Percentiles rank a stretch among this genome's conserved stretches.
Evolutionary conservation across 1,284 basidiomycete species (phyloP).

Genomic region (Microstroma glucosiphilum): DNA sequence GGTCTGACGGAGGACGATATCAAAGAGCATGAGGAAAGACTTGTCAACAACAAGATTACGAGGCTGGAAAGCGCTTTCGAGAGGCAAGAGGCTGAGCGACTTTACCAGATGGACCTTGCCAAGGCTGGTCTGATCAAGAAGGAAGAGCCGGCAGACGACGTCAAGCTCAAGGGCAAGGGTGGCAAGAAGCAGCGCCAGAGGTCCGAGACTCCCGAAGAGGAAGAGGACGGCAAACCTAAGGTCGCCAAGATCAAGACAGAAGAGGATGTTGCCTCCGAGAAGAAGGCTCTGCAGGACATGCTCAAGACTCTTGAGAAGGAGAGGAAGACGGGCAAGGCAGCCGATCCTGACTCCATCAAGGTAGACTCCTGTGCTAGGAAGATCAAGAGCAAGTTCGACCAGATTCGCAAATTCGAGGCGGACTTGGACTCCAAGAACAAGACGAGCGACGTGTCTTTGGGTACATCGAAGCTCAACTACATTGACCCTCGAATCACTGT

Average conservation of each 20-base stretch:
- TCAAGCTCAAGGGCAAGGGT: constrained; percentile 18
- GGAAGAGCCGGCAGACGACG: constrained; percentile 14
- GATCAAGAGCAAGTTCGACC: constrained; percentile 54
- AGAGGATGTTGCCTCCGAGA: constrained; percentile 20
- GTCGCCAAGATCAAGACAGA: constrained; percentile 30
- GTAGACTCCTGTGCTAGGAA: constrained; percentile 59
- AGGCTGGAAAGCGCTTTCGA: constrained; percentile 68
- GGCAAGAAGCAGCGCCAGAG: constrained; percentile 25
- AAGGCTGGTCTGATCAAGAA: constrained; percentile 18
- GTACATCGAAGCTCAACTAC: constrained; percentile 50
- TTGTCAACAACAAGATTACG: constrained; percentile 57
- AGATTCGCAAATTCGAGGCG: constrained; percentile 44
- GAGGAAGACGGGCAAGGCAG: constrained; percentile 68
- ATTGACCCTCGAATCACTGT: constrained; percentile 49
- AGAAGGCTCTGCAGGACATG: constrained; percentile 54
- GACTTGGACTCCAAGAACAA: constrained; percentile 47
- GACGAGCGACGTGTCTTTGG: constrained; percentile 44
- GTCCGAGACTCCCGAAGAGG: constrained; percentile 21
- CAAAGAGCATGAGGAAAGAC: constrained; percentile 68
- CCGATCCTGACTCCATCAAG: constrained; percentile 51
- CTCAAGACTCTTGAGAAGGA: constrained; percentile 72
- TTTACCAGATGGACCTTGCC: constrained; percentile 36
- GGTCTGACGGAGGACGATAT: constrained; percentile 90
- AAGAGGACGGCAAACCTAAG: constrained; percentile 25
- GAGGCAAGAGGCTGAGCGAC: constrained; percentile 51